Evolutionary conservation across 179 eudicot species (phyloP), one percentile per base, ranked within the genome.

Genomic region (Silene coronaria): DNA sequence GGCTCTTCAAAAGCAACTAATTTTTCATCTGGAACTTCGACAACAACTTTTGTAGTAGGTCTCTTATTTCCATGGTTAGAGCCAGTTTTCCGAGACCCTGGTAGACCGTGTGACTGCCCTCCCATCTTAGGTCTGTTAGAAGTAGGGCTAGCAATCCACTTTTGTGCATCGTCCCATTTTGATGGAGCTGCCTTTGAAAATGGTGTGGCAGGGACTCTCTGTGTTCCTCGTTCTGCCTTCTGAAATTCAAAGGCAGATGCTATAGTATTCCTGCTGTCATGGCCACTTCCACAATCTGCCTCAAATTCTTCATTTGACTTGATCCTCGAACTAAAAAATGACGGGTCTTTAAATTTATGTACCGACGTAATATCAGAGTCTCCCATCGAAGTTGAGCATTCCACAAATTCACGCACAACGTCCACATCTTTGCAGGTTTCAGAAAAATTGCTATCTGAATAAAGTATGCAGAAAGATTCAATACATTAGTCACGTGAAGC

Each of bases 81-180:
- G 79, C 77, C 72, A 51, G 79, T 60, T 78, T 79, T 87, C 58
- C 85, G 77, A 13, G 75, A 74, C 70, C 84, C 89, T 72, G 79
- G 83, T 68, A 72, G 68, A 64, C 72, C 78, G 62, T 87, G 83
- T 73, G 87, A 67, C 75, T 73, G 87, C 66, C 78, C 87, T 19
- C 78, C 87, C 22, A 75, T 66, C 74, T 80, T 86, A 13, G 86
- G 75, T 77, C 85, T 77, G 80, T 86, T 87, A 51, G 92, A 85
- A 66, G 82, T 87, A 30, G 93, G 93, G 73, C 91, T 90, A 0
- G 91, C 91, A 72, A 90, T 89, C 96, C 96, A 90, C 68, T 90
- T 90, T 65, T 90, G 91, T 14, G 96, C 96, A 67, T 90, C 96
- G 70, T 90, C 91, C 96, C 96, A 90, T 84, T 90, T 90, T 3